phyloP scores from a whole-genome alignment of 257 asterid genomes.

The Striga asiatica region DNA sequence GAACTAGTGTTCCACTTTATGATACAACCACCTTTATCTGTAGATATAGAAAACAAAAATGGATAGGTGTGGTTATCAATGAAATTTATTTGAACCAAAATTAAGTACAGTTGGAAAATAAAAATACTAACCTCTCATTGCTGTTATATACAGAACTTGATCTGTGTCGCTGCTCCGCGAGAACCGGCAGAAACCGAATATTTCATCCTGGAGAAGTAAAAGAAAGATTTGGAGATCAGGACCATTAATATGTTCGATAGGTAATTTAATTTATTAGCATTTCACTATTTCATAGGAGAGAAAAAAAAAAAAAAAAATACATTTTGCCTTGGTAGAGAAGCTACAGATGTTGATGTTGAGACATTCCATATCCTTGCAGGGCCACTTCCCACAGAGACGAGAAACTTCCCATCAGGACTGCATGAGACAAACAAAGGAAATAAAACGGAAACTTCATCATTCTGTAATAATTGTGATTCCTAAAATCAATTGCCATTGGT shows the following conservation, averaged over 20 bases:
- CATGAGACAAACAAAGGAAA: constrained; percentile 21
- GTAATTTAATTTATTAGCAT: neutral
- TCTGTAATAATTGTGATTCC: constrained; percentile 5
- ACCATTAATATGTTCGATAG: neutral
- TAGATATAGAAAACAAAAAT: constrained; percentile 5
- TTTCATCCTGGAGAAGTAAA: constrained; percentile 52
- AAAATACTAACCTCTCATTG: constrained; percentile 50
- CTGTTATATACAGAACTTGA: constrained; percentile 50
- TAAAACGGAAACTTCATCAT: constrained; percentile 11
- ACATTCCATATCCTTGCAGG: constrained; percentile 84
- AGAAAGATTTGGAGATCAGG: constrained; percentile 8
- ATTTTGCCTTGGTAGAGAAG: constrained; percentile 59
- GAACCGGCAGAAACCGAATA: constrained; percentile 67
- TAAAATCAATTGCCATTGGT: constrained; percentile 3
- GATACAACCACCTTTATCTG: constrained; percentile 55
- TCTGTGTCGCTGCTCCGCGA: constrained; percentile 44
- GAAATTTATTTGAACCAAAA: neutral
- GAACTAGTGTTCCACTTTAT: constrained; percentile 58
- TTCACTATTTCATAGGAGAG: too few relatives aligned
- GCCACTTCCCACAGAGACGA: constrained; percentile 84
- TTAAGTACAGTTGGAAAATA: constrained; percentile 9
- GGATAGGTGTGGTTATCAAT: constrained; percentile 11
- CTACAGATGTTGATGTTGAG: constrained; percentile 34
- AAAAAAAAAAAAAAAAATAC: constrained; percentile 34
- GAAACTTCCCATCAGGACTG: constrained; percentile 86